Evolutionary conservation across 352 stramenopile species (phyloP).

Genomic region (Nothophytophthora sp.): DNA sequence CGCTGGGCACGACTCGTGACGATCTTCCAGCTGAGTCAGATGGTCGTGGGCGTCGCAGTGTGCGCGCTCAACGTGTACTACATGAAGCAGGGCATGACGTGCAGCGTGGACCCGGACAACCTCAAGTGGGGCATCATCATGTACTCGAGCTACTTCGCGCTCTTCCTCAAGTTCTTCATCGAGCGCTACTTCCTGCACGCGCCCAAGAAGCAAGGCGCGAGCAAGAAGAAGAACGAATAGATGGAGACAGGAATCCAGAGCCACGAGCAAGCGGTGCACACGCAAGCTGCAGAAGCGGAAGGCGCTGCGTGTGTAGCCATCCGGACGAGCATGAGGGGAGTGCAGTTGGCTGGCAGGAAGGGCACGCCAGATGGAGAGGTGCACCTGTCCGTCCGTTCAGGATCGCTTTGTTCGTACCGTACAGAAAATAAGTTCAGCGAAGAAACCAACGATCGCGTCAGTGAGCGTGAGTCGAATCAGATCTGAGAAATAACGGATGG

Average conservation of each 20-base stretch:
- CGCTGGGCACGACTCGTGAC: slow-evolving; percentile 86
- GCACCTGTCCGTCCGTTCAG: no score
- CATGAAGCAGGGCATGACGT: slow-evolving; percentile 64
- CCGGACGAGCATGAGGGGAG: no score
- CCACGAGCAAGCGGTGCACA: no score
- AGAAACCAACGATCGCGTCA: no score
- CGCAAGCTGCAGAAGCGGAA: background rate
- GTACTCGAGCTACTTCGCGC: slow-evolving; percentile 94
- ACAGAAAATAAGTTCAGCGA: no score
- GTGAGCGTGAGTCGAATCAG: no score
- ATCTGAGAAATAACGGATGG: no score
- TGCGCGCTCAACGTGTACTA: slow-evolving; percentile 81
- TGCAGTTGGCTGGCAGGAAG: no score
- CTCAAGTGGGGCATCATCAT: slow-evolving; percentile 92
- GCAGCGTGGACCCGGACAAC: slow-evolving; percentile 83
- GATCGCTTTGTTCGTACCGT: no score
- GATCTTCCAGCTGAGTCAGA: slow-evolving; percentile 91
- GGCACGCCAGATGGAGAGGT: no score
- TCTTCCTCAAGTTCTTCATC: slow-evolving; percentile 94
- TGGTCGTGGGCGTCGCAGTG: slow-evolving; percentile 75
- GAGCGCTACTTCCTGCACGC: slow-evolving; percentile 80
- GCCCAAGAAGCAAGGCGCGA: slow-evolving; percentile 39
- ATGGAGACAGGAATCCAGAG: slow-evolving; percentile 15
- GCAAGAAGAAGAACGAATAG: slow-evolving; percentile 41
- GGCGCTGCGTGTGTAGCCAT: background rate